These are phyloP conservation scores for Leishmania gerbilli DNA, from an alignment of 208 protist genomes.

Conservation along the genomic window DNA sequence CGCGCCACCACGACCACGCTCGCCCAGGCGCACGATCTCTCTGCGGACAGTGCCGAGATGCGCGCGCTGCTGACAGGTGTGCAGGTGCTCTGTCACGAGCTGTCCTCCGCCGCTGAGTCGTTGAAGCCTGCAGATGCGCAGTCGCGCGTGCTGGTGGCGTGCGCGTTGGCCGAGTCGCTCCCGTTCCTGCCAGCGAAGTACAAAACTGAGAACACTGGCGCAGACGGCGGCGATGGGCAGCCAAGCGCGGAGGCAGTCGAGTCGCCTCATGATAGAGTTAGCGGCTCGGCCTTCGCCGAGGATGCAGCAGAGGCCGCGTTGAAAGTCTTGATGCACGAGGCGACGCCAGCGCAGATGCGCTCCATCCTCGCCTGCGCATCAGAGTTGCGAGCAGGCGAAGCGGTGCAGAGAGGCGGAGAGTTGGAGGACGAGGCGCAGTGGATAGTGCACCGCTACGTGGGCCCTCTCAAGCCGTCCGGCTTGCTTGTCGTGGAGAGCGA, in stretches of 20 bases:
- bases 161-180: slow-evolving; percentile 18
- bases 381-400: not conserved
- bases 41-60: slow-evolving; percentile 16
- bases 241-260: not conserved
- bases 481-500: slow-evolving; percentile 21
- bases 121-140: not conserved
- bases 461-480: slow-evolving; percentile 13
- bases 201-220: not conserved
- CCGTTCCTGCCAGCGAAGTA: slow-evolving; percentile 26
- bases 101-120: slow-evolving; percentile 4
- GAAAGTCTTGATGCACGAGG: slow-evolving; percentile 17
- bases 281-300: slow-evolving; percentile 15
- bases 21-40: not conserved
- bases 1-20: not conserved
- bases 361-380: slow-evolving; percentile 2
- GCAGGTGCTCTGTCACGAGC: slow-evolving; percentile 7
- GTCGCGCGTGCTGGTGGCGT: slow-evolving; percentile 22
- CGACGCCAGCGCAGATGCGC: slow-evolving; percentile 17
- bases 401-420: not conserved
- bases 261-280: no score
- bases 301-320: slow-evolving; percentile 18
- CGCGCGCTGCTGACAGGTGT: slow-evolving; percentile 7
- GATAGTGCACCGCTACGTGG: slow-evolving; percentile 1
- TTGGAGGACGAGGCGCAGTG: not conserved
- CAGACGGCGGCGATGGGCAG: not conserved